phyloP scores from a whole-genome alignment of 345 rosid genomes.

The Sisymbrium altissimum region DNA sequence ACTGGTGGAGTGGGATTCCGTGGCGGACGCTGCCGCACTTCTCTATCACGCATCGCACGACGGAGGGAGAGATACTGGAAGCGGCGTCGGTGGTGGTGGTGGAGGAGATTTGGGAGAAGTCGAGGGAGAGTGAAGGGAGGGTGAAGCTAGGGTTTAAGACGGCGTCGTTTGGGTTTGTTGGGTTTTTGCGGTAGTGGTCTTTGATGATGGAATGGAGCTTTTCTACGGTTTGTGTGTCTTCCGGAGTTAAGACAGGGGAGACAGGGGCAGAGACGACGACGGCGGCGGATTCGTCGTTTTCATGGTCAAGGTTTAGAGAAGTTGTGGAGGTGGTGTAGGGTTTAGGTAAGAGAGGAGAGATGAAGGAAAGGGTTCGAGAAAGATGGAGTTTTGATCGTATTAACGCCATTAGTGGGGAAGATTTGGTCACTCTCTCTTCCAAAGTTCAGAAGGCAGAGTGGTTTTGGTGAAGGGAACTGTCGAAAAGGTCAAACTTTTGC shows the following conservation, averaged over 20 bases:
- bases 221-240: constrained; percentile 50
- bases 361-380: constrained; percentile 26
- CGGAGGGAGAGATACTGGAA: constrained; percentile 45
- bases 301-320: constrained; percentile 17
- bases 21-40: constrained; percentile 66
- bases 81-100: background rate
- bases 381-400: constrained; percentile 32
- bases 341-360: constrained; percentile 13
- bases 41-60: constrained; percentile 55
- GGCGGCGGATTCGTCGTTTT: constrained; percentile 30
- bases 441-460: background rate
- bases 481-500: constrained; percentile 10
- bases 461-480: background rate
- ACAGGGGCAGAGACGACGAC: background rate
- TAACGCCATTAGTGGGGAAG: constrained; percentile 38
- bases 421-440: background rate
- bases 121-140: constrained; percentile 59
- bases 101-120: constrained; percentile 50
- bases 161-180: constrained; percentile 35
- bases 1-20: constrained; percentile 70
- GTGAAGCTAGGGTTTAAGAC: constrained; percentile 46
- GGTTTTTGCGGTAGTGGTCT: constrained; percentile 80
- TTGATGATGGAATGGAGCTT: constrained; percentile 61
- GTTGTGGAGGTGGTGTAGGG: constrained; percentile 23
- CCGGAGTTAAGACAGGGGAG: constrained; percentile 36